Conservation (phyloP, 2,329 filamentous ascomycete species). For the Colletotrichum echinochloae region DNA sequence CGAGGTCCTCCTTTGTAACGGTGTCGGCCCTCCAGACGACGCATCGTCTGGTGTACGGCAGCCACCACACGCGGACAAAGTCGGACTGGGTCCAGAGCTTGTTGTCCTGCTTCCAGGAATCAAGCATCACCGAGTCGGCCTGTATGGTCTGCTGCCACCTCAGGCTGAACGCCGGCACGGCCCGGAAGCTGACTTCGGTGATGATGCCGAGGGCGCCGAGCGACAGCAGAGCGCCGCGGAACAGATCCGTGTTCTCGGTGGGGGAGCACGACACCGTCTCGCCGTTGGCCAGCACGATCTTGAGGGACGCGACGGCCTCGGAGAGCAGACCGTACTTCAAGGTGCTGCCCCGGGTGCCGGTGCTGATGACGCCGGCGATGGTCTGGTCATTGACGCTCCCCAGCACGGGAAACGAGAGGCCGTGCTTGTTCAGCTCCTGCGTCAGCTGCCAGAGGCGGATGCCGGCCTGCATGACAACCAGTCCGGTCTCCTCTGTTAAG, state of each 20-base stretch:
- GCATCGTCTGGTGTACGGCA: slow-evolving; percentile 89
- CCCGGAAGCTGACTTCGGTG: slow-evolving; percentile 86
- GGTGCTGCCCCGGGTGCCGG: slow-evolving; percentile 94
- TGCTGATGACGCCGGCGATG: slow-evolving; percentile 91
- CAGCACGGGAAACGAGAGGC: slow-evolving; percentile 88
- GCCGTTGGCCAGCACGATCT: slow-evolving; percentile 86
- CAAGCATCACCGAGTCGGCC: slow-evolving; percentile 75
- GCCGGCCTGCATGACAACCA: slow-evolving; percentile 86
- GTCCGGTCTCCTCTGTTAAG: slow-evolving; percentile 69
- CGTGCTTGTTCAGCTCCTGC: slow-evolving; percentile 77
- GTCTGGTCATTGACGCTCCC: slow-evolving; percentile 97
- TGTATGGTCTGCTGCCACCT: slow-evolving; percentile 87
- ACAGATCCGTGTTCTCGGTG: slow-evolving; percentile 79
- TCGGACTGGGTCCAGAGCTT: slow-evolving; percentile 86
- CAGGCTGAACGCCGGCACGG: slow-evolving; percentile 83
- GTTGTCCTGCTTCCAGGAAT: slow-evolving; percentile 75
- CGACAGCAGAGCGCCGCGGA: slow-evolving; percentile 87
- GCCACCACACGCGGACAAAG: slow-evolving; percentile 97
- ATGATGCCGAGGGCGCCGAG: slow-evolving; percentile 93
- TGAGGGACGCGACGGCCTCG: slow-evolving; percentile 79
- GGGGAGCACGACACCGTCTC: slow-evolving; percentile 77
- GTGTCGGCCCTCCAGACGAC: slow-evolving; percentile 90
- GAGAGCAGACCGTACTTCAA: slow-evolving; percentile 86
- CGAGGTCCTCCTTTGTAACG: slow-evolving; percentile 70
- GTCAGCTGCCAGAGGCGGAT: slow-evolving; percentile 85